Evolutionary conservation across 306 rosid species (phyloP), one percentile per base, ranked within the genome.

Genomic region (Hippophae tibetana): DNA sequence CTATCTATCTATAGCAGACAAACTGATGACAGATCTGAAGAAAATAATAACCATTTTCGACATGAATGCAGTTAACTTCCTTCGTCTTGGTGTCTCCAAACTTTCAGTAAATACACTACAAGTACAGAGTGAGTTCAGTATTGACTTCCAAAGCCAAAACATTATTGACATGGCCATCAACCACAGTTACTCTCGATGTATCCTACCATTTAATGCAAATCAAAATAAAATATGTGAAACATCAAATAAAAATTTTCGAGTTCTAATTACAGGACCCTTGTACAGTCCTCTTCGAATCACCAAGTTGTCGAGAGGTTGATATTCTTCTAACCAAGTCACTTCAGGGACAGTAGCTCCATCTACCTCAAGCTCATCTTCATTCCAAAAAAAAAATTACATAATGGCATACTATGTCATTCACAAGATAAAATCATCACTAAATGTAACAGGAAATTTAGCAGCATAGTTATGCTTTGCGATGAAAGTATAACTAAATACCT

Each of bases 191-290:
- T 18, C 18, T 18, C 18, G 18, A 18, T 18, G 18, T 18, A 18
- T 18, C 18, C 18, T 18, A 18, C 18, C 18, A 18, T 18, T 18
- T 18, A 18, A 18, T 0, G 18, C 18, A 18, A 70, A 71, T 67
- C 73, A 50, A 58, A 61, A 65, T 65, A 68, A 55, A 57, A 66
- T 45, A 74, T 76, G 65, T 58, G 42, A 9, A 54, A 70, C 78
- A 71, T 12, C 67, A 69, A 71, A 68, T 58, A 64, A 69, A 64
- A 68, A 70, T 65, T 63, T 67, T 84, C 79, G 87, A 50, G 84
- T 78, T 90, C 79, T 81, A 79, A 90, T 87, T 65, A 87, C 81
- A 57, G 96, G 97, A 73, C 97, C 97, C 77, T 58, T 90, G 86
- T 90, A 90, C 46, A 68, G 81, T 80, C 87, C 97, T 79, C 97